Evolutionary conservation across 352 stramenopile genomes (phyloP).

Genomic region (Pythium rhizo-oryzae): DNA sequence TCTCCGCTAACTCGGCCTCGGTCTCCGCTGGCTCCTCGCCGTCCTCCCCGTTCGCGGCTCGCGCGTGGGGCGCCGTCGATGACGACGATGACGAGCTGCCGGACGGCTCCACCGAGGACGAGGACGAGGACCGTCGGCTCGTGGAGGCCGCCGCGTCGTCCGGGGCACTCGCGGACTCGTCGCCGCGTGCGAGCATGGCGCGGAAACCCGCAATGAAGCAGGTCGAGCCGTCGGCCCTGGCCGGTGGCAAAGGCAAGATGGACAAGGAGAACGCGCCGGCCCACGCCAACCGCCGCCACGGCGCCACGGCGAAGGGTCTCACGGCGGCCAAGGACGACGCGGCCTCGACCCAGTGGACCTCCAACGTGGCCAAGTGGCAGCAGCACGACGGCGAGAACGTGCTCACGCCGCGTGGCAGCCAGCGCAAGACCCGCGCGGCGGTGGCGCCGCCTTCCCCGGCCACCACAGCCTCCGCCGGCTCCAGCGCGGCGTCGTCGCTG

Average conservation of each 20-base stretch:
- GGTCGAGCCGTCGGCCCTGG: slow-evolving; percentile 19
- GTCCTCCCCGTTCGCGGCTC: neutral
- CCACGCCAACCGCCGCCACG: neutral
- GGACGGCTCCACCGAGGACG: slow-evolving; percentile 21
- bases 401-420: slow-evolving; percentile 38
- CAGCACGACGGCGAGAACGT: slow-evolving; percentile 30
- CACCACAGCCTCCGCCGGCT: neutral
- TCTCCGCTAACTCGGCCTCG: neutral
- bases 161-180: neutral
- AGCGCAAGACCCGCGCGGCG: slow-evolving; percentile 20
- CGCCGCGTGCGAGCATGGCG: slow-evolving; percentile 3
- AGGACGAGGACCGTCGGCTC: slow-evolving; percentile 21
- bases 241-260: neutral
- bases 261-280: slow-evolving; percentile 14
- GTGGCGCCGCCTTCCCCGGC: neutral
- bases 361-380: slow-evolving; percentile 48
- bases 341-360: slow-evolving; percentile 36
- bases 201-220: slow-evolving; percentile 22
- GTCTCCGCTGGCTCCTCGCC: neutral
- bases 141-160: slow-evolving; percentile 5
- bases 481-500: neutral
- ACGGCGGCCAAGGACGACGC: neutral
- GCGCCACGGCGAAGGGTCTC: neutral
- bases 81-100: slow-evolving; percentile 13
- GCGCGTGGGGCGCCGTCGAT: slow-evolving; percentile 8